These are phyloP conservation scores for Calonectria multiphialidica DNA, from an alignment of 2,329 filamentous ascomycete species.

Conservation along the genomic window DNA sequence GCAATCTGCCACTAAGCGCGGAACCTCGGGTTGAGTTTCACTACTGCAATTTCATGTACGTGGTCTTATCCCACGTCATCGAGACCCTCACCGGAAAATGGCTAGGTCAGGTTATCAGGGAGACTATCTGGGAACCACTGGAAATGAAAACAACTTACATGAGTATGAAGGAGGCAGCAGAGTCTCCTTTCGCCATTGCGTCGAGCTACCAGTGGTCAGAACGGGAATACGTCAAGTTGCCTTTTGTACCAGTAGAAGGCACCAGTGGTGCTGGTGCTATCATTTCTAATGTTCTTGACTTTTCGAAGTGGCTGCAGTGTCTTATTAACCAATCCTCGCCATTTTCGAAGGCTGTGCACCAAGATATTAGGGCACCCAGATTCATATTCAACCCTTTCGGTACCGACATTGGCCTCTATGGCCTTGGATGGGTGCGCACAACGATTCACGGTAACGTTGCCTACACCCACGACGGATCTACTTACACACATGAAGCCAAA, in stretches of 20 bases:
- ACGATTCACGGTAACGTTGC: slow-evolving; percentile 40
- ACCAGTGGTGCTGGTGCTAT: slow-evolving; percentile 54
- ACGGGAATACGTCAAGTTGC: neutral
- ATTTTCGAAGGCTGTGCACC: slow-evolving; percentile 39
- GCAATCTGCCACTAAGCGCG: neutral
- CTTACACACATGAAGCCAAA: slow-evolving; percentile 40
- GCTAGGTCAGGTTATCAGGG: neutral
- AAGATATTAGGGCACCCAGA: slow-evolving; percentile 45
- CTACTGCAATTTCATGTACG: neutral
- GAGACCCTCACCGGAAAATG: neutral
- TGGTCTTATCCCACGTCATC: neutral
- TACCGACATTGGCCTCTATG: slow-evolving; percentile 42
- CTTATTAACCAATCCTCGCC: slow-evolving; percentile 50
- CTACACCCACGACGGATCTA: slow-evolving; percentile 46
- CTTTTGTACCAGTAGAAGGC: neutral
- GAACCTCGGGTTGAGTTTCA: neutral
- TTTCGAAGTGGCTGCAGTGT: slow-evolving; percentile 62
- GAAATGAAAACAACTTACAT: neutral
- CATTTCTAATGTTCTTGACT: slow-evolving; percentile 63
- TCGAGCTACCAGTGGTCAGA: neutral
- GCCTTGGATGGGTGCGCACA: slow-evolving; percentile 45
- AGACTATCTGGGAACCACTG: neutral
- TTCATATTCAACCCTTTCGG: slow-evolving; percentile 43
- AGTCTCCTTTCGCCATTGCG: neutral
- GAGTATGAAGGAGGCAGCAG: neutral